A percentile compares a stretch with the other conserved stretches of the same genome.
phyloP scores from a whole-genome alignment of 208 protist species.

The Porcisia hertigi region DNA sequence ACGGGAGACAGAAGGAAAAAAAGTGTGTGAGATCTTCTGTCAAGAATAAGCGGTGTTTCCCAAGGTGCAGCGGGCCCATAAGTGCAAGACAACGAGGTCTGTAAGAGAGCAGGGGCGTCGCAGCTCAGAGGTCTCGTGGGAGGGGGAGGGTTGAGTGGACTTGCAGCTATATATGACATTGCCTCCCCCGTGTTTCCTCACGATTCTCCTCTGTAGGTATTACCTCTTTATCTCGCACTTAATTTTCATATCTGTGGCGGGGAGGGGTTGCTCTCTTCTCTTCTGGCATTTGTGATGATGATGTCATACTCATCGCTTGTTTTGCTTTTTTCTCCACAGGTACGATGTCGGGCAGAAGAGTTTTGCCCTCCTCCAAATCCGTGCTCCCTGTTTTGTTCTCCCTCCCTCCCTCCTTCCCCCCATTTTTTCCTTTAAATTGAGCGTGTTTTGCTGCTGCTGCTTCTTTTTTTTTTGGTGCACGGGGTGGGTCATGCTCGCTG shows the following conservation, averaged over 20 bases:
- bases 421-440: not conserved
- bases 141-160: no score
- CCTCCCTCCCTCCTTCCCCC: conserved; percentile 7
- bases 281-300: not conserved
- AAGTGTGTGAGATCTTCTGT: not conserved
- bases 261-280: conserved; percentile 4
- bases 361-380: no score
- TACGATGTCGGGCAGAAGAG: not conserved
- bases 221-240: not conserved
- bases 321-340: conserved; percentile 4
- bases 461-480: not conserved
- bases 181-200: not conserved
- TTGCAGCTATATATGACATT: not conserved
- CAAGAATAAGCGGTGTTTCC: not conserved
- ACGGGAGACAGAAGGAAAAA: not conserved
- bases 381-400: not conserved
- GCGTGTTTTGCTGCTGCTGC: not conserved
- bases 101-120: not conserved
- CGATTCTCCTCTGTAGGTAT: not conserved
- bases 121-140: not conserved
- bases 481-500: not conserved
- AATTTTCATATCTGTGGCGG: conserved; percentile 6
- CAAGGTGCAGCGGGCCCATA: not conserved
- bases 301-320: not conserved
- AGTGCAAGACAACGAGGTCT: not conserved